These are phyloP conservation scores for Aquilaria sinensis DNA, from an alignment of 345 rosid genomes.

Conservation along the genomic window DNA sequence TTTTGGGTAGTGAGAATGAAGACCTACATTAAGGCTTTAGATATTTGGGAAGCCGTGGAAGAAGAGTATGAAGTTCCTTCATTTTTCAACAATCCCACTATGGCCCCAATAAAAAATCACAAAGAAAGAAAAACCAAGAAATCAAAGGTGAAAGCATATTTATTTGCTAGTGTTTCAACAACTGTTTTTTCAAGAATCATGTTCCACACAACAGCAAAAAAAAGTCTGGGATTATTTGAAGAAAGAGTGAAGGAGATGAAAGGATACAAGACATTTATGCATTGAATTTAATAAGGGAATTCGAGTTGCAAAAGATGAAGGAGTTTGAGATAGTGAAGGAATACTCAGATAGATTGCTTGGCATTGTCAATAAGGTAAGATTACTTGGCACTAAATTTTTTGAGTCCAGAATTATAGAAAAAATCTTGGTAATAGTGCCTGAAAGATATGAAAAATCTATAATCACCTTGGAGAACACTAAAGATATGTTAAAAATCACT, in stretches of 20 bases:
- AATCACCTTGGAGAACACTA: not conserved
- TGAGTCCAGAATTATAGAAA: not conserved
- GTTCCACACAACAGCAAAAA: not conserved
- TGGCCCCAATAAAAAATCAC: not conserved
- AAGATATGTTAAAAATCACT: not conserved
- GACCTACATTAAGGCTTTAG: not conserved
- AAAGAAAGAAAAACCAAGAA: not conserved
- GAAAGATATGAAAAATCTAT: conserved; percentile 10
- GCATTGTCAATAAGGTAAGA: no score
- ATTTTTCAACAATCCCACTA: not conserved
- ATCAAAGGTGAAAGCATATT: not conserved
- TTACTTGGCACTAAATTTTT: no score
- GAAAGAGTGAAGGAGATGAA: not conserved
- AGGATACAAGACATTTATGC: not conserved
- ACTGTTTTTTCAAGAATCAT: not conserved
- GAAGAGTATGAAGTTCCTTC: not conserved
- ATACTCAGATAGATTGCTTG: not conserved
- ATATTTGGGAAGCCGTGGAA: not conserved
- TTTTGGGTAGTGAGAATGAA: not conserved
- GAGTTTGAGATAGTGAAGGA: conserved; percentile 9
- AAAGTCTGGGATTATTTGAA: not conserved
- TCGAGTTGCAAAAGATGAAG: not conserved
- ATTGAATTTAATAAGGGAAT: conserved; percentile 1
- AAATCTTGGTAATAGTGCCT: not conserved
- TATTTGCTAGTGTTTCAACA: not conserved